Base-by-base conservation (phyloP, 192 early-diverging fungal genomes). In the Kappamyces sp. region DNA sequence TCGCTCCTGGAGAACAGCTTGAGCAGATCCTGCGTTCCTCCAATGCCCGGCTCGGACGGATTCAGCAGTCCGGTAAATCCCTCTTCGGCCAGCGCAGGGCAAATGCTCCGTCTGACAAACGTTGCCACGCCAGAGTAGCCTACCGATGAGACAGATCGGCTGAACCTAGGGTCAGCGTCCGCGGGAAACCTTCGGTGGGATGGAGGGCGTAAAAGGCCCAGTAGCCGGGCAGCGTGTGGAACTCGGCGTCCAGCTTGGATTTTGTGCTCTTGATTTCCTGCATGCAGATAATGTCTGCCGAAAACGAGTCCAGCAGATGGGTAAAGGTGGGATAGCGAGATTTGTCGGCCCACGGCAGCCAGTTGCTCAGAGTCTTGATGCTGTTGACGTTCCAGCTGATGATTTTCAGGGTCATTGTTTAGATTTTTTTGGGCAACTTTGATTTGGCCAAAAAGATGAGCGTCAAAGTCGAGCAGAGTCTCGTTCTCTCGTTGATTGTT, bases 201-300 rank as follows among this genome's bases (percentile, higher is more conserved):
- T 80, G 76, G 50, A 80, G 82, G 5, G 85, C 78, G 64, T 88
- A 86, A 67, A 90, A 92, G 3, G 83, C 78, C 47, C 87, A 77
- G 57, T 84, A 89, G 0, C 83, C 85, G 8, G 80, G 75, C 3
- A 87, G 72, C n/a, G 86, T 39, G 0, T 79, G 84, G 7, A 85
- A 40, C 2, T 83, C 78, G 12, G 79, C 46, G 5, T 78, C 76
- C 0, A 88, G 64, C 51, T 79, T 78, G 6, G 72, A 64, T 1
- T 79, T 68, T 2, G 78, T 71, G 43, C 80, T 73, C 65, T 90
- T 92, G 55, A 82, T 80, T 73, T 92, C 90, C 62, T 92, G 90
- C 10, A 91, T 70, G 60, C 90, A 89, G 46, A 81, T 72, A 40
- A 85, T 77, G 58, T 86, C 83, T 9, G 77, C 63, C 23, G 66